Conservation (phyloP, 2,329 filamentous ascomycete genomes). For the Aspergillus spinulosporus region DNA sequence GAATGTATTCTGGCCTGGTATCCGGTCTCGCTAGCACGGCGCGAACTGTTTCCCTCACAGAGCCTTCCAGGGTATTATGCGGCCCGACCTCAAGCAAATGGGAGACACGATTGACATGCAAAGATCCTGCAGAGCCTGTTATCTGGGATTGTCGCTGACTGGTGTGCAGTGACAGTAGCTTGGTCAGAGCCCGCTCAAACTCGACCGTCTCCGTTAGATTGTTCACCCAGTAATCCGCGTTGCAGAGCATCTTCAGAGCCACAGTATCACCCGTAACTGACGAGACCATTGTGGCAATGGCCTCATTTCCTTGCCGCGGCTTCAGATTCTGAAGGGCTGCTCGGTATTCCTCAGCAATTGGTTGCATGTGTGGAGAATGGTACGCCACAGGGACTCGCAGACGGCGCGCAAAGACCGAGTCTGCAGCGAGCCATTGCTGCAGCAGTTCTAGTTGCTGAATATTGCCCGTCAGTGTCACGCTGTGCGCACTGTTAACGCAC, state of each 20-base stretch:
- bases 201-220: not conserved
- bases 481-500: slow-evolving; percentile 1
- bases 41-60: slow-evolving; percentile 26
- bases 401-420: not conserved
- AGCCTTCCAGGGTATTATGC: slow-evolving; percentile 35
- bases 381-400: not conserved
- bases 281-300: not conserved
- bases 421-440: not conserved
- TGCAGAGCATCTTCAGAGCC: not conserved
- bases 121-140: not conserved
- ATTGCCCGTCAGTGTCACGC: not conserved
- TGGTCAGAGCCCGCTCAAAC: not conserved
- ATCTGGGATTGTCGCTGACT: not conserved
- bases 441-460: not conserved
- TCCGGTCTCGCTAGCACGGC: not conserved
- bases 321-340: slow-evolving; percentile 5
- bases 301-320: not conserved
- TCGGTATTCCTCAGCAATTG: not conserved
- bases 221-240: not conserved
- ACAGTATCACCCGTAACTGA: not conserved
- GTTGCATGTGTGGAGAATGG: not conserved
- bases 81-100: slow-evolving; percentile 38
- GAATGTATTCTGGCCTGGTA: not conserved
- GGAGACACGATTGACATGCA: not conserved
- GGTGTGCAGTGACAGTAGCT: not conserved